A percentile compares a stretch with the other conserved stretches of the same genome.
Evolutionary conservation across 169 alveolate species (phyloP).

Genomic region (Babesia gibsoni): DNA sequence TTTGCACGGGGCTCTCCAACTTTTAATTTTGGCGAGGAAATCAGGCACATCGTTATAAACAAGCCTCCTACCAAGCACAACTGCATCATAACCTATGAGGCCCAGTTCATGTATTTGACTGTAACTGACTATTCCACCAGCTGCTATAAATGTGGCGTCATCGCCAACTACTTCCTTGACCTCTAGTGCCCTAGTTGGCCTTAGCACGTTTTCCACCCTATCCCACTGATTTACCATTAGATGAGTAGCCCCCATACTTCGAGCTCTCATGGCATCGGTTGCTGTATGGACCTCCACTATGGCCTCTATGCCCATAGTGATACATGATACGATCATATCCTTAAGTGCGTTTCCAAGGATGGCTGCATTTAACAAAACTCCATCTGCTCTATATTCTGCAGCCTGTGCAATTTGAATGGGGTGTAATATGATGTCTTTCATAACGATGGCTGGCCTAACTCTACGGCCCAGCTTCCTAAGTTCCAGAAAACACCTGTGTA

Average conservation of each 20-base stretch:
- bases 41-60: slow-evolving; percentile 57
- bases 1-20: slow-evolving; percentile 72
- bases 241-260: slow-evolving; percentile 57
- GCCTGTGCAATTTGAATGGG: slow-evolving; percentile 78
- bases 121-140: slow-evolving; percentile 59
- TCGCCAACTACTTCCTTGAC: slow-evolving; percentile 68
- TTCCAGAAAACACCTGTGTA: slow-evolving; percentile 51
- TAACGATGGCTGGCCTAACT: slow-evolving; percentile 74
- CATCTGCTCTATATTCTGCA: slow-evolving; percentile 76
- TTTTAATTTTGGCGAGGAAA: slow-evolving; percentile 54
- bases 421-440: slow-evolving; percentile 73
- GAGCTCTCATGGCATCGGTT: slow-evolving; percentile 67
- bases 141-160: slow-evolving; percentile 64
- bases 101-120: slow-evolving; percentile 70
- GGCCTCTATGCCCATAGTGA: slow-evolving; percentile 74
- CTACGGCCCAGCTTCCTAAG: slow-evolving; percentile 63
- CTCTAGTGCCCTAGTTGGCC: slow-evolving; percentile 73
- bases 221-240: slow-evolving; percentile 75
- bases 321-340: slow-evolving; percentile 65
- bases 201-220: slow-evolving; percentile 58
- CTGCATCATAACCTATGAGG: slow-evolving; percentile 74
- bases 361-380: slow-evolving; percentile 70
- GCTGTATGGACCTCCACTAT: slow-evolving; percentile 75
- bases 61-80: slow-evolving; percentile 69
- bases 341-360: slow-evolving; percentile 63